These are phyloP conservation scores for Camellia oleifera DNA, from an alignment of 179 eudicot genomes.

Conservation along the genomic window DNA sequence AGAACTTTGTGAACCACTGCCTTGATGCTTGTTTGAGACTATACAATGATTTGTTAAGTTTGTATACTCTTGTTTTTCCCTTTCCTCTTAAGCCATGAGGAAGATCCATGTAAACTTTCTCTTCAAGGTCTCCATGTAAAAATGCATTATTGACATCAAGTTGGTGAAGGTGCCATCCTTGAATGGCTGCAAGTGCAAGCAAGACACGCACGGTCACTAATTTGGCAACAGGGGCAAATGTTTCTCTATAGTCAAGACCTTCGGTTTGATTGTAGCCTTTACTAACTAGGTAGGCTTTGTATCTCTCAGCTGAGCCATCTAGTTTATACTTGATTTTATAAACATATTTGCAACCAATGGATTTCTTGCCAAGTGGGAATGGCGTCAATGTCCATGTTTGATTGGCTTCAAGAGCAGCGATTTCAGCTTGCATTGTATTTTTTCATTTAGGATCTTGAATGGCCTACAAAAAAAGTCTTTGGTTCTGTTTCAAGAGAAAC, in stretches of 20 bases:
- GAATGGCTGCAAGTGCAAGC: not conserved
- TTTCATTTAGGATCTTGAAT: not conserved
- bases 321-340: not conserved
- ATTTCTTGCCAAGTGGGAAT: not conserved
- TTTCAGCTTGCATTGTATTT: not conserved
- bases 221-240: not conserved
- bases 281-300: not conserved
- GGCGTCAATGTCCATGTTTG: not conserved
- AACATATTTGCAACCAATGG: slow-evolving; percentile 1
- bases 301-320: not conserved
- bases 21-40: not conserved
- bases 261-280: slow-evolving; percentile 17
- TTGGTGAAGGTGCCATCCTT: slow-evolving; percentile 8
- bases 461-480: not conserved
- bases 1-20: not conserved
- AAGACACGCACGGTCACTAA: not conserved
- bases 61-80: not conserved
- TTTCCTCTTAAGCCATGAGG: not conserved
- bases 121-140: not conserved
- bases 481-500: not conserved
- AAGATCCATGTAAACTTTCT: not conserved
- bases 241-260: not conserved
- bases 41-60: not conserved
- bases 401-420: not conserved
- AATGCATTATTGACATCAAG: not conserved